Conservation (phyloP, 306 rosid genomes). For the Glycine soja region DNA sequence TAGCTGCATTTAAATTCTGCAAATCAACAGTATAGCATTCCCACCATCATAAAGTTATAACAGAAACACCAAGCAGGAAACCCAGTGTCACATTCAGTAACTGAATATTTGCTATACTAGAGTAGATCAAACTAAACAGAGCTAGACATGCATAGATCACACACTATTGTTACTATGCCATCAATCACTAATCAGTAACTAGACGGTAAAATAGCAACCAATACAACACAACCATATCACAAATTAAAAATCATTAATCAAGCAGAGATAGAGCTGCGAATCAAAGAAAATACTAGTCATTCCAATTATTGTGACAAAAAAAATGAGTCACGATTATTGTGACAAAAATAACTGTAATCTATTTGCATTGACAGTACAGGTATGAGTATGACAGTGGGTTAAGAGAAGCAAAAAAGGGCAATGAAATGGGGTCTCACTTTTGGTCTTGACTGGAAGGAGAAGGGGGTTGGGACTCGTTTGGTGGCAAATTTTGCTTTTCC, state of each 20-base stretch:
- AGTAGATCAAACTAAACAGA: neutral
- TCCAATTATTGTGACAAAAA: slow-evolving; percentile 44
- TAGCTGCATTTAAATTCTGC: no score
- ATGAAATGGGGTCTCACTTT: slow-evolving; percentile 36
- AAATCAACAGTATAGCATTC: no score
- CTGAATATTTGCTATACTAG: neutral
- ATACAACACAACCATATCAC: neutral
- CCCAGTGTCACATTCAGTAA: neutral
- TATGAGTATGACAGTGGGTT: neutral
- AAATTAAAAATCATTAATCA: neutral
- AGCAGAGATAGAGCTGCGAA: neutral
- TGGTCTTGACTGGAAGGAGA: neutral
- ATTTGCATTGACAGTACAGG: slow-evolving; percentile 4
- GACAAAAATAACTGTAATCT: neutral
- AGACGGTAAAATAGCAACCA: neutral
- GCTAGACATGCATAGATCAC: neutral
- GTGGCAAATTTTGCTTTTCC: slow-evolving; percentile 41
- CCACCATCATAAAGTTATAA: no score
- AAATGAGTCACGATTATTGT: slow-evolving; percentile 1
- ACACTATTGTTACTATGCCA: slow-evolving; percentile 9
- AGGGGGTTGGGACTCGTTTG: neutral
- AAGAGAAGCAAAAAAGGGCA: neutral
- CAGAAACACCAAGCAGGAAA: neutral
- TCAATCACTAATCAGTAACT: no score
- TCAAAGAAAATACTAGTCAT: slow-evolving; percentile 30